Percentiles rank a stretch among this genome's conserved stretches.
Conservation (phyloP, 257 asterid species). For the Rehmannia glutinosa region DNA sequence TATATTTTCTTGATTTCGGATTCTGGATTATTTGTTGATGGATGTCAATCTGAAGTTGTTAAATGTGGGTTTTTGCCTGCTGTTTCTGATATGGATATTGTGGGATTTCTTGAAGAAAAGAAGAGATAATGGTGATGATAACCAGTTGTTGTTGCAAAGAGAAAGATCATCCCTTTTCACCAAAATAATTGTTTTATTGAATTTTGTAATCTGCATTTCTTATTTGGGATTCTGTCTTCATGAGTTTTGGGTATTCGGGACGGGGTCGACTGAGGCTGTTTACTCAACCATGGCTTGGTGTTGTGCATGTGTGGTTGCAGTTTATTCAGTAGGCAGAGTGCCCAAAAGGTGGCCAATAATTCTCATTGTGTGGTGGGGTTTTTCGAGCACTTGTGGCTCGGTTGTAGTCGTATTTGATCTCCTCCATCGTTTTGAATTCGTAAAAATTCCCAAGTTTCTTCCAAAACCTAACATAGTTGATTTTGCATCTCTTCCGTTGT, state of each 20-base stretch:
- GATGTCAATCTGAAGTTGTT: slow-evolving; percentile 38
- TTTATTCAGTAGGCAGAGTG: slow-evolving; percentile 29
- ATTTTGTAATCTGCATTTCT: slow-evolving; percentile 28
- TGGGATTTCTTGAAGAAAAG: slow-evolving; percentile 30
- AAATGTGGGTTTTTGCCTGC: slow-evolving; percentile 40
- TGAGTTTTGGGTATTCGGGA: slow-evolving; percentile 30
- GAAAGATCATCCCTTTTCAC: slow-evolving; percentile 22
- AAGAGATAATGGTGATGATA: slow-evolving; percentile 14
- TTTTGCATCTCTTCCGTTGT: slow-evolving; percentile 49
- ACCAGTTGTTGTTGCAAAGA: background rate
- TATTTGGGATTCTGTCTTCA: slow-evolving; percentile 40
- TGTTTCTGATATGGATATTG: slow-evolving; percentile 45
- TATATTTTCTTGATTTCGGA: background rate
- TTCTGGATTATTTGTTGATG: slow-evolving; percentile 21
- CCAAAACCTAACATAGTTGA: slow-evolving; percentile 36
- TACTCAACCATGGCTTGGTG: slow-evolving; percentile 50
- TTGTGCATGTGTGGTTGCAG: slow-evolving; percentile 36
- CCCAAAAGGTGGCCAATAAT: slow-evolving; percentile 54
- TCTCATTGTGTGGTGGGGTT: slow-evolving; percentile 67
- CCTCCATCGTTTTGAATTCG: slow-evolving; percentile 18
- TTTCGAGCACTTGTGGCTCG: slow-evolving; percentile 31
- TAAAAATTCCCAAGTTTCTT: slow-evolving; percentile 28
- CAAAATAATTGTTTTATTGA: slow-evolving; percentile 42
- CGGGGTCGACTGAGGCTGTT: slow-evolving; percentile 19
- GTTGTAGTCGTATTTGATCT: slow-evolving; percentile 26